Evolutionary conservation across 2,329 filamentous ascomycete species (phyloP), one percentile per base, ranked within the genome.

Genomic region (Diplodia intermedia): DNA sequence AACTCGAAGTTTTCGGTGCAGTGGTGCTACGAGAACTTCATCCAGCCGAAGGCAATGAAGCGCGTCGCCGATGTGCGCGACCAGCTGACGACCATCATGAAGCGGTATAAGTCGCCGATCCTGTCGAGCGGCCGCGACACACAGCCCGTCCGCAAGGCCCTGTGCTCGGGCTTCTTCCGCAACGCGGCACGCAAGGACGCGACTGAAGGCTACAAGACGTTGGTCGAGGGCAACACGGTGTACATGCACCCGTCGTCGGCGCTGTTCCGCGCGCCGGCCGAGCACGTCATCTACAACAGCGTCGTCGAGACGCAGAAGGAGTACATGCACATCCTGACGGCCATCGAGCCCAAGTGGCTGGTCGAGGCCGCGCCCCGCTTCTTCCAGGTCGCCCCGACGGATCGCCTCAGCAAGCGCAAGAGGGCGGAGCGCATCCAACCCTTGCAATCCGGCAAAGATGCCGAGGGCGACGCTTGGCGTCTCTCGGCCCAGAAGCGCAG

Each of bases 1-100:
- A 86, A 90, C 54, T 91, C 89, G 70, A 90, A 90, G 7, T 97
- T 88, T 80, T 91, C 89, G 61, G 92, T 89, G 68, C 89, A 94
- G 0, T 99, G 95, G 95, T 98, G 95, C 77, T 94, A 93, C 72
- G 96, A 99, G 76, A 97, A 99, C 79, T 99, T 97, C 78, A 95
- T 99, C 77, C 94, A 98, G 77, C 93, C 93, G 4, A 88, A 94
- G 1, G 90, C 89, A 40, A 97, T 99, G 87, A 88, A 89, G 69
- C 90, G 94, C 12, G 94, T 93, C 11, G 92, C 94, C 78, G 95
- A 99, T 77, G 93, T 99, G 0, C 89, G 95, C 20, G 90, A 96
- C 70, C 95, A 99, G 79, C 86, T 99, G 3, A 88, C 94, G 65
- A 92, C 91, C 73, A 98, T 99, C 78, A 96, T 99, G 90, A 88